Evolutionary conservation across 2,329 filamentous ascomycete genomes (phyloP), one percentile per base, ranked within the genome.

Genomic region (Botrytis hyacinthi): DNA sequence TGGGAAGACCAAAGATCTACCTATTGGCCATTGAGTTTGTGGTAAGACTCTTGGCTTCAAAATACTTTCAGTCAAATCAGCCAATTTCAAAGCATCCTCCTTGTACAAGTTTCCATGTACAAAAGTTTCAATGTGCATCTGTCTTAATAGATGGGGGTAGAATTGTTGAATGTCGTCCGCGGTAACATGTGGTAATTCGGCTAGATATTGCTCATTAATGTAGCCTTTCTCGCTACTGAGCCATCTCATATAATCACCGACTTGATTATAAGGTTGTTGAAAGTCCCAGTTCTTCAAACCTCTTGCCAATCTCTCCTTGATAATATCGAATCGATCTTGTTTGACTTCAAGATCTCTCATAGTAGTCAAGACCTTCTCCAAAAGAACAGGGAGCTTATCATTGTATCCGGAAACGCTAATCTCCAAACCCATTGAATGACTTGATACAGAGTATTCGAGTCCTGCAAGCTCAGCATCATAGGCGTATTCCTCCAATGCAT

Each of bases 381-480:
- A 83, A 37, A 99, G 87, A 0, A 98, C 94, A 0, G 92, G 86
- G 79, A 99, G 90, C 84, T 99, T 99, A 83, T 99, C 96, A 78
- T 98, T 99, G 84, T 98, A 99, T 0, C 96, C 96, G 42, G 90
- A 91, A 5, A 98, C 88, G 22, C 92, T 90, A 59, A 98, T 84
- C 73, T 93, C 91, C 44, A 98, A 81, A 0, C 95, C 95, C 46
- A 90, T 88, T 6, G 88, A 87, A 79, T 93, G 92, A 40, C 92
- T 87, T 6, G 86, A 86, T n/a, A 98, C 88, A 57, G 88, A 90
- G 81, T 98, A 98, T 75, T 93, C 89, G 62, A 99, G 83, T 0
- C 96, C 96, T 12, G 96, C 94, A 74, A 99, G 88, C 80, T 98
- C 95, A 0, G 96, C 96, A 82, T 98, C 95, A 79, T 99, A 99